phyloP scores from a whole-genome alignment of 1,284 basidiomycete genomes.

The Malassezia nana region DNA sequence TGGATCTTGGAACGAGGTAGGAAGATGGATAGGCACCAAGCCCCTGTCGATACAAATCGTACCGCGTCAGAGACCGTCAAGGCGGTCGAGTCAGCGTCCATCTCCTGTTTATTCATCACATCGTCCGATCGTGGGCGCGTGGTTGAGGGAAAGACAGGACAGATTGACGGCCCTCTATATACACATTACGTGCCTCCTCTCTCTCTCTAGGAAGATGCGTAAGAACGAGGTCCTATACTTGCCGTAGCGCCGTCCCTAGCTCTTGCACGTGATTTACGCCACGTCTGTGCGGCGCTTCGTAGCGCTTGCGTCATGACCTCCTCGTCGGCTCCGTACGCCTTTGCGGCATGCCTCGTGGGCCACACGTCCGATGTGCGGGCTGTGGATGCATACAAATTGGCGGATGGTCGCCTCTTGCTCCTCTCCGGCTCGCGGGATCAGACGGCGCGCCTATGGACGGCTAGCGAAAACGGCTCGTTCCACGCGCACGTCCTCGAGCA shows the following conservation, averaged over 20 bases:
- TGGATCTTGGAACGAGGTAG: no score
- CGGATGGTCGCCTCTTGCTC: constrained; percentile 26
- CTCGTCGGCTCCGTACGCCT: constrained; percentile 6
- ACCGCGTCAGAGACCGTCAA: no score
- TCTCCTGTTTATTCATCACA: constrained; percentile 21
- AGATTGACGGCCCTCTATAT: constrained; percentile 6
- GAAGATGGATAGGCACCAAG: no score
- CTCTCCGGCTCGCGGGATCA: constrained; percentile 20
- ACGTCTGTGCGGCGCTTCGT: not conserved
- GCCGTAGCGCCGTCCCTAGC: not conserved
- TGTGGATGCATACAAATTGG: constrained; percentile 30
- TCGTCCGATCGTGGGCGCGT: constrained; percentile 10
- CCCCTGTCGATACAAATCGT: no score
- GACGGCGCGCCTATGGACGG: constrained; percentile 25
- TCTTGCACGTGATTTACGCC: not conserved
- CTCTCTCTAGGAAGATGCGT: not conserved
- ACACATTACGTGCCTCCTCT: constrained; percentile 15
- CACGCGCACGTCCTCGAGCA: constrained; percentile 21
- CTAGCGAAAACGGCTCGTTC: not conserved
- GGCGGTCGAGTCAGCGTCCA: not conserved
- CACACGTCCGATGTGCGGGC: constrained; percentile 39
- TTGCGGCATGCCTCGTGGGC: constrained; percentile 29
- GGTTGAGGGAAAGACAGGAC: constrained; percentile 21
- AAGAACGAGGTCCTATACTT: constrained; percentile 15
- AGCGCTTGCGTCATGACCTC: not conserved